Evolutionary conservation across 2,329 filamentous ascomycete species (phyloP).

Genomic region (Lachnellula suecica): DNA sequence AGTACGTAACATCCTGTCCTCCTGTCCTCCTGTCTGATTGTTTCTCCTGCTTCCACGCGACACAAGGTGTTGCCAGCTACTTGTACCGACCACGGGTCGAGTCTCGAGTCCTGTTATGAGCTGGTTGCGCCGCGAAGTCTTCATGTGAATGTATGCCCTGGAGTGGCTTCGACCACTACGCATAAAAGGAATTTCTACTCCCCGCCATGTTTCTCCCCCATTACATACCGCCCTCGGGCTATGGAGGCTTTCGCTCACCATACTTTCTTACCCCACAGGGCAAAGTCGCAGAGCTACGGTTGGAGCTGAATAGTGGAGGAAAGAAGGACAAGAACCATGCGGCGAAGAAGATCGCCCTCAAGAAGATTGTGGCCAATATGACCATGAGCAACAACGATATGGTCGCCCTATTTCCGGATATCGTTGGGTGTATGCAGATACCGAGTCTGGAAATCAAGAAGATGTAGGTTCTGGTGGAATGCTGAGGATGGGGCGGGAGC

Average conservation of each 20-base stretch:
- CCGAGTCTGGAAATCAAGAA: conserved; percentile 98
- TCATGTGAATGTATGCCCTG: not conserved
- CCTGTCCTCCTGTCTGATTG: too few relatives aligned
- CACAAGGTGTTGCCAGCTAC: not conserved
- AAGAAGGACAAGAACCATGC: conserved; percentile 98
- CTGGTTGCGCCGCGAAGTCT: not conserved
- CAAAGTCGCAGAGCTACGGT: conserved; percentile 95
- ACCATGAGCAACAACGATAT: conserved; percentile 99
- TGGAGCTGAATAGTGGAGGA: conserved; percentile 87
- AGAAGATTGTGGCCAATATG: conserved; percentile 99
- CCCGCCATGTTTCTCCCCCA: conserved; percentile 33
- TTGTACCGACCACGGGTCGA: not conserved
- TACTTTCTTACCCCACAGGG: conserved; percentile 64
- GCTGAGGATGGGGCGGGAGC: conserved; percentile 13
- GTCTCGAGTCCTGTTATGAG: not conserved
- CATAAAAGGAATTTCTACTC: not conserved
- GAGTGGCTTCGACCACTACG: not conserved
- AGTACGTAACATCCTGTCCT: conserved; percentile 57
- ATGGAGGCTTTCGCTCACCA: conserved; percentile 29
- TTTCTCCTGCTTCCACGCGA: conserved; percentile 12
- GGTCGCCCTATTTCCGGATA: conserved; percentile 93
- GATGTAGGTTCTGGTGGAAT: conserved; percentile 64
- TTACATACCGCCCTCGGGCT: conserved; percentile 26
- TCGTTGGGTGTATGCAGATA: conserved; percentile 93
- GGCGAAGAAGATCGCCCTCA: conserved; percentile 94